These are phyloP conservation scores for Entamoeba dispar DNA, from an alignment of 208 protist species.

Conservation along the genomic window DNA sequence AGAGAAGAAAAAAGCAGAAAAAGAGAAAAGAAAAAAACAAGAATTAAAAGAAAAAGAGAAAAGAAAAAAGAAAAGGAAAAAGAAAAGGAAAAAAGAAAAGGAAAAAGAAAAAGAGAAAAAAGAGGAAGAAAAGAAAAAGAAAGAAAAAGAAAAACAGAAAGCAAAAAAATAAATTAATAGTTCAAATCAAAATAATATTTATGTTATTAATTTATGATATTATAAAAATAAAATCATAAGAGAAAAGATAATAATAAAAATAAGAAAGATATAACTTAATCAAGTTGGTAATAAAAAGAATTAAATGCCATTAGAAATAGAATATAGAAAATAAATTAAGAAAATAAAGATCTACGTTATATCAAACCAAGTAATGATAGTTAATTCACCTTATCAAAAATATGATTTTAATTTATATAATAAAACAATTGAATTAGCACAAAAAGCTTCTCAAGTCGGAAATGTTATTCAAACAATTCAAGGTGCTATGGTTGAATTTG, in stretches of 20 bases:
- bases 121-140: background rate
- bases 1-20: too few relatives aligned
- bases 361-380: too few relatives aligned
- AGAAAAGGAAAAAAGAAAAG: background rate
- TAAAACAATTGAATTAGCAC: background rate
- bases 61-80: constrained; percentile 3
- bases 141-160: background rate
- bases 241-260: too few relatives aligned
- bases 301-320: background rate
- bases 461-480: background rate
- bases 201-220: too few relatives aligned
- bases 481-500: background rate
- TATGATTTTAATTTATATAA: background rate
- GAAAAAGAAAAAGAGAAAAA: background rate
- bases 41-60: background rate
- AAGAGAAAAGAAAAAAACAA: background rate
- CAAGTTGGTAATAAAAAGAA: background rate
- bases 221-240: too few relatives aligned
- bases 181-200: too few relatives aligned
- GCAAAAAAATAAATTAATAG: background rate
- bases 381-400: background rate
- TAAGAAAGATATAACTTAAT: too few relatives aligned
- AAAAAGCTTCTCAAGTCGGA: background rate
- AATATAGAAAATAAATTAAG: background rate
- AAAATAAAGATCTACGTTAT: too few relatives aligned